Evolutionary conservation across 176 grass and related monocot genomes (phyloP).

Genomic region (Triticum dicoccoides): DNA sequence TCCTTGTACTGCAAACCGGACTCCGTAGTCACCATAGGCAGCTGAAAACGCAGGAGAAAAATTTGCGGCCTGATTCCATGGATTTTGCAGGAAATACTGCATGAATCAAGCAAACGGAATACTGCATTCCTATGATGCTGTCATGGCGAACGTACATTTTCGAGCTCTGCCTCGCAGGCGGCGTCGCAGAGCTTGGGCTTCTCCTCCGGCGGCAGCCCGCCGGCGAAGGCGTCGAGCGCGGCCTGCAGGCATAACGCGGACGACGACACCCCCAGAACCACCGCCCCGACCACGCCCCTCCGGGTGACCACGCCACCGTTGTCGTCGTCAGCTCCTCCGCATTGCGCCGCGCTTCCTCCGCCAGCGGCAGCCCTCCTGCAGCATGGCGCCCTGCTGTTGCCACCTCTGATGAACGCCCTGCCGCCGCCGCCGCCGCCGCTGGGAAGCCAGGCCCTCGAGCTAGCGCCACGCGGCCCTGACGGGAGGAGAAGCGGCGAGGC

Average conservation of each 20-base stretch:
- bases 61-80: not conserved
- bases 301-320: not conserved
- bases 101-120: no score
- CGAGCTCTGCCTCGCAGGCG: slow-evolving; percentile 72
- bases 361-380: slow-evolving; percentile 21
- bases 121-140: no score
- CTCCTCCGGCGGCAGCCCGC: slow-evolving; percentile 89
- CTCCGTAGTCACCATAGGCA: slow-evolving; percentile 85
- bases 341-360: not conserved
- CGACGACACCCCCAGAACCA: slow-evolving; percentile 17
- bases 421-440: slow-evolving; percentile 22
- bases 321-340: not conserved
- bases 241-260: slow-evolving; percentile 34
- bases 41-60: slow-evolving; percentile 29
- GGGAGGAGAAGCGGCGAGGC: slow-evolving; percentile 67
- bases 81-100: not conserved
- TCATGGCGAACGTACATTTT: slow-evolving; percentile 63
- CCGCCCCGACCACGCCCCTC: slow-evolving; percentile 45
- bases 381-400: slow-evolving; percentile 9
- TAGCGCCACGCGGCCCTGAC: slow-evolving; percentile 37
- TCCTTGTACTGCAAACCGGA: slow-evolving; percentile 91
- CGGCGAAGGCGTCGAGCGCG: slow-evolving; percentile 41
- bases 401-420: not conserved
- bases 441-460: slow-evolving; percentile 26
- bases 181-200: slow-evolving; percentile 83